Base-by-base conservation (phyloP, 2,329 filamentous ascomycete species). In the Alternaria conjuncta region DNA sequence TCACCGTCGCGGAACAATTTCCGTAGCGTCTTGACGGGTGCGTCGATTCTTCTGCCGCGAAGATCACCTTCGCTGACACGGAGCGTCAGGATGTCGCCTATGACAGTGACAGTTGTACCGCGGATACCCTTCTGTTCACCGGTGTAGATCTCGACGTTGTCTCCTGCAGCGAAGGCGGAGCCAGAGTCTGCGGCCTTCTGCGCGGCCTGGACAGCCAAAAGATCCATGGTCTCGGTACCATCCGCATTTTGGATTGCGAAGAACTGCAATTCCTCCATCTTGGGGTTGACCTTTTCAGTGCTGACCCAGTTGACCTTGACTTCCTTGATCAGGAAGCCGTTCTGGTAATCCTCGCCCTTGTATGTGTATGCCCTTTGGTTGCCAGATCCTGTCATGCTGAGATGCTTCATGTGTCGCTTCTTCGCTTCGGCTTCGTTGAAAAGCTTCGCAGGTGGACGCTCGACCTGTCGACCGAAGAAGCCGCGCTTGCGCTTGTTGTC, bases 141-240 rank as follows among this genome's bases (percentile, higher is more conserved):
- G 61, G 94, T 90, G 79, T 94, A 98, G 46, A 99, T 93, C 80
- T 98, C 95, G 21, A 99, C 94, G n/a, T 94, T 89, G 78, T 99
- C 96, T 32, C 96, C 96, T 4, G 94, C 92, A 6, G 97, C 87
- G 75, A 97, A 99, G 4, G 92, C 91, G 32, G 94, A 91, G 65
- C 92, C 91, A 9, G 90, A 89, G 63, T 92, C 92, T 70, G 89
- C 92, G 63, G 93, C 92, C 77, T 97, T 97, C 57, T 98, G 84
- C 69, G 93, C 97, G 53, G 94, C 92, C 9, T 95, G 94, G 57
- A 99, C 86, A 2, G 95, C 94, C 73, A 94, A 92, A 46, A 99
- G 86, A 81, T 99, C 96, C 36, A 99, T 86, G 68, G 96, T 97
- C 73, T 97, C 94, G 0, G 93, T 94, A 18, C 96, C 96, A 77